These are phyloP conservation scores for Pogostemon cablin DNA, from an alignment of 257 asterid species.

Conservation along the genomic window DNA sequence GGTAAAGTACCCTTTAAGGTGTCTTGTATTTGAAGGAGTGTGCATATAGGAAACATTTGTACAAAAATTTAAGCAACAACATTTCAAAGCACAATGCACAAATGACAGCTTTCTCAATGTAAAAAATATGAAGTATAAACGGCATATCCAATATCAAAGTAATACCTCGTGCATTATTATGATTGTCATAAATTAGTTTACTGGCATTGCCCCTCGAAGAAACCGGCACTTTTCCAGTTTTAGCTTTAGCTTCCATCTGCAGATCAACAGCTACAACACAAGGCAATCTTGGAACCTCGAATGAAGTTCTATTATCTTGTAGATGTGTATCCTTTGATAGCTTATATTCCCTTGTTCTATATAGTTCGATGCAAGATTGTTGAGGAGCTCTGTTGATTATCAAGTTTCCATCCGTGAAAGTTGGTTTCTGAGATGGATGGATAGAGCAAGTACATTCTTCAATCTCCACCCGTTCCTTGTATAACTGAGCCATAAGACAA, in stretches of 20 bases:
- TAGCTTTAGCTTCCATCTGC: conserved; percentile 35
- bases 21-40: background rate
- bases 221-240: conserved; percentile 35
- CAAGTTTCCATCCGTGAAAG: conserved; percentile 54
- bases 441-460: conserved; percentile 46
- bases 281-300: conserved; percentile 62
- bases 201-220: conserved; percentile 30
- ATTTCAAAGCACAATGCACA: background rate
- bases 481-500: conserved; percentile 79
- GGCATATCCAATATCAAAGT: background rate
- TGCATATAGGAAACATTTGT: no score
- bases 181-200: conserved; percentile 34
- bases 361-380: conserved; percentile 33
- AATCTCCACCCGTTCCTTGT: conserved; percentile 45
- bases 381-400: conserved; percentile 39
- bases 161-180: conserved; percentile 43
- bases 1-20: background rate
- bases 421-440: conserved; percentile 38
- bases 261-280: conserved; percentile 32
- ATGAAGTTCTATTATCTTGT: conserved; percentile 21
- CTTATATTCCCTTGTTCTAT: conserved; percentile 28
- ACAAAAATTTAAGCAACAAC: background rate
- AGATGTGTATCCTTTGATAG: conserved; percentile 19
- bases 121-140: background rate
- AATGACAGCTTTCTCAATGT: background rate